Base-by-base conservation (phyloP, 177 flowering plant genomes). In the Vitis hybrid region DNA sequence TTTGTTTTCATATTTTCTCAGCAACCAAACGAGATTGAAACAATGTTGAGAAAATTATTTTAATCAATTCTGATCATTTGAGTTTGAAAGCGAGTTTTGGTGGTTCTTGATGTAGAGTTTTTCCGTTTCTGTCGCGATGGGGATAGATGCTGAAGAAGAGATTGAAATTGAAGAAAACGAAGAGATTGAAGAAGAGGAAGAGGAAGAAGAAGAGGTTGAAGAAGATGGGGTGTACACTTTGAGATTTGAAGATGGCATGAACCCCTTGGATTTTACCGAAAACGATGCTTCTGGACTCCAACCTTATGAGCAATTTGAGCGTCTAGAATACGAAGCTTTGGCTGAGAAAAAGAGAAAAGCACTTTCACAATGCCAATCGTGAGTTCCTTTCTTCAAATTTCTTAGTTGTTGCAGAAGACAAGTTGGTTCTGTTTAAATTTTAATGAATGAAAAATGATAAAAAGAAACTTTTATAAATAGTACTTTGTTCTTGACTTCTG, bases 311-410 rank as follows among this genome's bases (percentile, higher is more conserved):
- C 81, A 82, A 70, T 82, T 88, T 56, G 90, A 89, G 83, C 85
- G 77, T 27, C 80, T 87, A 6, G 86, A 88, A 69, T 89, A 88
- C 63, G 90, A 94, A 74, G 86, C 84, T 63, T 73, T 90, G 50
- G 97, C 94, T 50, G 87, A 83, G 64, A 85, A 77, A 57, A 91
- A 94, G 74, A 85, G 91, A 56, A 88, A 88, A 76, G 81, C 85
- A 1, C 81, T 77, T 71, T 68, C 64, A 1, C 70, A 79, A 24
- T 15, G 30, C 7, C 77, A 61, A n/a, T 1, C 69, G 85, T 82
- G 54, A 52, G 21, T 50, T 20, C 12, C 50, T 9, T 27, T 49
- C 56, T 61, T 41, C 20, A 59, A 11, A 30, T 60, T 54, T 61
- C 7, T 48, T 65, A 24, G n/a, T 3, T 24, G 27, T 24, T 24